Evolutionary conservation across 257 asterid species (phyloP), one percentile per base, ranked within the genome.

Genomic region (Datura wrightii): DNA sequence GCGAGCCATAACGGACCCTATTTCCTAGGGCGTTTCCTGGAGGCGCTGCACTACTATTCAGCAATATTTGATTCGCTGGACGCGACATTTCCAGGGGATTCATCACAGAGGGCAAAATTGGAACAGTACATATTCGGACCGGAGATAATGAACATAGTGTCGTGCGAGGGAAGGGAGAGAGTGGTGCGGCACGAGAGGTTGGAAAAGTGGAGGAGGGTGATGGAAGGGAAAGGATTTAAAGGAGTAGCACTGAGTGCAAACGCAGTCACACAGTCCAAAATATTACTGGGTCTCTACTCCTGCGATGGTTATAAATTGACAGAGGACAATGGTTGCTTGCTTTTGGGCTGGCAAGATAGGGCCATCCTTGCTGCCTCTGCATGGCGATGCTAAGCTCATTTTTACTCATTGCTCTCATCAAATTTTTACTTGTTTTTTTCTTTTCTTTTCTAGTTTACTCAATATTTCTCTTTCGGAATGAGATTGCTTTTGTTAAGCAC

Each of bases 1-100:
- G 97, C 98, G 6, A 93, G 96, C 91, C 98, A 94, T 85, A 94
- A 94, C n/a, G 97, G 98, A 3, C 97, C 98, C 0, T 94, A 90
- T 87, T 94, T 94, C 90, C 83, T 94, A 86, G 97, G 98, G 15
- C 67, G 98, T 16, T 94, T 94, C 82, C 91, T 94, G 0, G 98
- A 93, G 86, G 98, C 98, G 2, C 46, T 94, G 83, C 98, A 94
- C 82, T 94, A 90, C 80, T 94, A 93, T 60, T 94, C 97, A 0
- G 98, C 98, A 0, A 89, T 93, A 31, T 94, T 94, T 56, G 98
- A 94, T 85, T 94, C 98, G 3, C 48, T 94, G 90, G 97, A 94
- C 8, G 98, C 98, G 0, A 94, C 98, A 1, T 94, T 94, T 78
- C 95, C 97, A 3, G 86, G 93, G 0, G 98, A 94, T 48, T 94